Evolutionary conservation across 495 filamentous ascomycete species (phyloP).

Genomic region (Trichoderma reesei): DNA sequence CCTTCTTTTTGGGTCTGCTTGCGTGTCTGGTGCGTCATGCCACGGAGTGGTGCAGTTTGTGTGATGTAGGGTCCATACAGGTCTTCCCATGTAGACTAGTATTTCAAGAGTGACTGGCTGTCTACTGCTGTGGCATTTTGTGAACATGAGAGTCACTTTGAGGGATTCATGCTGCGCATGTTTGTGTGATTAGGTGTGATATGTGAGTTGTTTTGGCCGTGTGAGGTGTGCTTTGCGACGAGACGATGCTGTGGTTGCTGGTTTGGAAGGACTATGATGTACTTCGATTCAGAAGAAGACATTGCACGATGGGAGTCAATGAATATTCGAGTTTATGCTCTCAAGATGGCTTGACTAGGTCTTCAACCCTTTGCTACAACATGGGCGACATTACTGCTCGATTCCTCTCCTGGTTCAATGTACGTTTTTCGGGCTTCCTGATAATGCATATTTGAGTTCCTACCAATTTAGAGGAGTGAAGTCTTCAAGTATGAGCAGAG

Average conservation of each 20-base stretch:
- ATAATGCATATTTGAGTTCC: no score
- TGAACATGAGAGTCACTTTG: neutral
- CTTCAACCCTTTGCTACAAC: no score
- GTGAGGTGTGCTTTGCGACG: neutral
- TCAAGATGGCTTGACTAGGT: no score
- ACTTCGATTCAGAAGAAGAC: no score
- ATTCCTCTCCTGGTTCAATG: no score
- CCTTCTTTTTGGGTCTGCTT: neutral
- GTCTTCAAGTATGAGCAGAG: no score
- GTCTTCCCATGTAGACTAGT: neutral
- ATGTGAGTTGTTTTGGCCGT: neutral
- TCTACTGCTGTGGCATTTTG: neutral
- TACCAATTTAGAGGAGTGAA: no score
- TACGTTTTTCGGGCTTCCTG: no score
- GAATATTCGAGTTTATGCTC: no score
- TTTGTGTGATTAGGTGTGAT: neutral
- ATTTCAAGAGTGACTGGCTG: neutral
- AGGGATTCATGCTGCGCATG: neutral
- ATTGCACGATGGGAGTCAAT: no score
- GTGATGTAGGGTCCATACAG: neutral
- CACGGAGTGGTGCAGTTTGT: neutral
- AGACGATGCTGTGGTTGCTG: neutral
- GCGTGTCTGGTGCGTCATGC: neutral
- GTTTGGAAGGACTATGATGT: neutral
- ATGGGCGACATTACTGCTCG: no score